These are phyloP conservation scores for Lindgomyces ingoldianus DNA, from an alignment of 495 filamentous ascomycete genomes.

Conservation along the genomic window DNA sequence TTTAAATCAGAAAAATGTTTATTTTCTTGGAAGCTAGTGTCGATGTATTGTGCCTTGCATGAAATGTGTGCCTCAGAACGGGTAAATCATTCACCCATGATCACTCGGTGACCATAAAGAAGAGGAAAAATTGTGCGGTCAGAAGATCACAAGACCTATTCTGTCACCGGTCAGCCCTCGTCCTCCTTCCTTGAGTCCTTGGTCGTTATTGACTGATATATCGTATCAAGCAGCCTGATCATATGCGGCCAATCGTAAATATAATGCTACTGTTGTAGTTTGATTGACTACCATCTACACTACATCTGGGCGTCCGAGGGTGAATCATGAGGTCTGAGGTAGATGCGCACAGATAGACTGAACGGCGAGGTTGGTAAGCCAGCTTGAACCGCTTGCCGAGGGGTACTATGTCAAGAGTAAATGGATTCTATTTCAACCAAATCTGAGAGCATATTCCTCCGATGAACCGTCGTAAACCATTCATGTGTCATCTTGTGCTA, in stretches of 20 bases:
- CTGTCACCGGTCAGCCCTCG: slow-evolving; percentile 25
- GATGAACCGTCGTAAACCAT: not conserved
- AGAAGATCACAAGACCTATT: slow-evolving; percentile 28
- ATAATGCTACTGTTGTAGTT: slow-evolving; percentile 17
- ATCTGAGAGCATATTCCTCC: no score
- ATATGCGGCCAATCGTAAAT: slow-evolving; percentile 11
- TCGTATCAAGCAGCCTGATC: slow-evolving; percentile 17
- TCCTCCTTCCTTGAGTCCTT: not conserved
- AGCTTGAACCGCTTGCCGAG: no score
- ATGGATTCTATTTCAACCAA: no score
- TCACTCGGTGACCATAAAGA: not conserved
- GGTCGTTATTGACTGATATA: slow-evolving; percentile 8
- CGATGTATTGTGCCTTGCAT: slow-evolving; percentile 31
- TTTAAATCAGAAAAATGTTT: no score
- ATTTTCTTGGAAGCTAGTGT: no score
- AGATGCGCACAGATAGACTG: no score
- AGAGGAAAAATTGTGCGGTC: slow-evolving; percentile 18
- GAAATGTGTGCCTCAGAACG: slow-evolving; percentile 12
- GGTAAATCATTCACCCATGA: slow-evolving; percentile 31
- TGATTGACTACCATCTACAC: slow-evolving; percentile 34
- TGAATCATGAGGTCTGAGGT: no score
- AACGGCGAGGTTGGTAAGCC: no score
- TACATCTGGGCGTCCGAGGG: no score
- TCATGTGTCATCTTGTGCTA: not conserved
- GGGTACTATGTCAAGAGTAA: no score